phyloP scores from a whole-genome alignment of 2,329 filamentous ascomycete genomes.

The Claviceps quebecensis region DNA sequence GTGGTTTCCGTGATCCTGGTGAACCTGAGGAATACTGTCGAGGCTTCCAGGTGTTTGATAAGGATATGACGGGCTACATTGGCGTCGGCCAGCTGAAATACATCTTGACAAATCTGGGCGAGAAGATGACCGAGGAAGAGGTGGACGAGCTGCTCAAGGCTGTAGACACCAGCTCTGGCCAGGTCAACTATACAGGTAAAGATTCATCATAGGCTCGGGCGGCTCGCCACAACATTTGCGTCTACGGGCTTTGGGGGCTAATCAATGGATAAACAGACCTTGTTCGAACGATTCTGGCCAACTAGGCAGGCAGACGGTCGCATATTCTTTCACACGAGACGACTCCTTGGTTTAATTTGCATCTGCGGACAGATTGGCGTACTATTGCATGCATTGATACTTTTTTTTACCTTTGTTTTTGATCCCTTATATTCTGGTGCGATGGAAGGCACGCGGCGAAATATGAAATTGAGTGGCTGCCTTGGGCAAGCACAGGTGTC shows the following conservation, averaged over 20 bases:
- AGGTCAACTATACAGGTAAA: constrained; percentile 94
- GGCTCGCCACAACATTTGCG: background rate
- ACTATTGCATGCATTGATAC: constrained; percentile 10
- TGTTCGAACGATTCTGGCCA: constrained; percentile 74
- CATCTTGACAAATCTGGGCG: constrained; percentile 91
- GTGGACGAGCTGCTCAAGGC: constrained; percentile 98
- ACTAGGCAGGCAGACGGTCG: constrained; percentile 33
- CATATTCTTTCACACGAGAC: background rate
- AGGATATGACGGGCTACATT: constrained; percentile 96
- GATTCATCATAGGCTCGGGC: constrained; percentile 2
- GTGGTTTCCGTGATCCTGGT: constrained; percentile 94
- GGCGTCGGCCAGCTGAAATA: constrained; percentile 96
- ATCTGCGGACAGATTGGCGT: constrained; percentile 5
- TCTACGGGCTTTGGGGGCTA: constrained; percentile 1
- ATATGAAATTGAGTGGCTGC: background rate
- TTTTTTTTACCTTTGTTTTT: background rate
- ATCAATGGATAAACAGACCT: constrained; percentile 42
- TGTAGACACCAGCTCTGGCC: constrained; percentile 86
- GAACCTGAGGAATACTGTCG: constrained; percentile 97
- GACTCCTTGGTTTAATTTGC: constrained; percentile 8
- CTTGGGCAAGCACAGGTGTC: background rate
- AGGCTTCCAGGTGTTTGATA: constrained; percentile 98
- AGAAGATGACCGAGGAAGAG: constrained; percentile 99
- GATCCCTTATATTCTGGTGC: no score
- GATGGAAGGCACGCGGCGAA: background rate